Evolutionary conservation across 2,329 filamentous ascomycete species (phyloP).

Genomic region (Cadophora malorum): DNA sequence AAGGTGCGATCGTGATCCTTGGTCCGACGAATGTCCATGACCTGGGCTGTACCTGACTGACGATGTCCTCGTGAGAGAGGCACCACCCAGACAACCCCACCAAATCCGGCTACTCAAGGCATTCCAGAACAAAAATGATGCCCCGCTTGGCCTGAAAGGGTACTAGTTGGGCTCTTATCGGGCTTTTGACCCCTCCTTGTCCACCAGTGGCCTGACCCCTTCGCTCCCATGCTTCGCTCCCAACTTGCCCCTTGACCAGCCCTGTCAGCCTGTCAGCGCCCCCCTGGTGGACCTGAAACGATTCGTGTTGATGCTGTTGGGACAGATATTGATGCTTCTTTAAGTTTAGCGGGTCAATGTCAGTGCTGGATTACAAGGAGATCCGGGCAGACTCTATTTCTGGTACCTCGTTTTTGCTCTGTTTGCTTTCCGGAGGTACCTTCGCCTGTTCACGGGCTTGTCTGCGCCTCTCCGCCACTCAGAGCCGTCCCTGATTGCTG

Average conservation of each 20-base stretch:
- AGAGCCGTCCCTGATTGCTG: not conserved
- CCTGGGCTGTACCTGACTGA: constrained; percentile 4
- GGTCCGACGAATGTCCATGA: not conserved
- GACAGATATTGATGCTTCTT: not conserved
- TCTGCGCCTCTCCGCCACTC: constrained; percentile 1
- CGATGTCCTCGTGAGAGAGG: constrained; percentile 7
- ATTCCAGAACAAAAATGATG: constrained; percentile 5
- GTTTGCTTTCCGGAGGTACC: not conserved
- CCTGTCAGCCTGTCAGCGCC: constrained; percentile 5
- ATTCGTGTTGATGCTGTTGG: constrained; percentile 13
- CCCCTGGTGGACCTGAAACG: constrained; percentile 9
- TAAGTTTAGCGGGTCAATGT: not conserved
- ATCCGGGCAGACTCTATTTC: not conserved
- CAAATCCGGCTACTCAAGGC: constrained; percentile 14
- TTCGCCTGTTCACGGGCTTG: not conserved
- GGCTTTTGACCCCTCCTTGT: not conserved
- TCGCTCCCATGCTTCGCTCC: not conserved
- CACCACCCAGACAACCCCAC: not conserved
- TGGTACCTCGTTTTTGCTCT: not conserved
- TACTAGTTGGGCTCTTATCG: constrained; percentile 9
- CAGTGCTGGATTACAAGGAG: too few relatives aligned
- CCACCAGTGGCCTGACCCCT: too few relatives aligned
- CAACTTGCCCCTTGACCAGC: not conserved
- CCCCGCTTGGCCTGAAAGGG: constrained; percentile 6
- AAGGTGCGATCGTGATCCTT: not conserved